Evolutionary conservation across 345 rosid species (phyloP).

Genomic region (Rhizophora mangle): DNA sequence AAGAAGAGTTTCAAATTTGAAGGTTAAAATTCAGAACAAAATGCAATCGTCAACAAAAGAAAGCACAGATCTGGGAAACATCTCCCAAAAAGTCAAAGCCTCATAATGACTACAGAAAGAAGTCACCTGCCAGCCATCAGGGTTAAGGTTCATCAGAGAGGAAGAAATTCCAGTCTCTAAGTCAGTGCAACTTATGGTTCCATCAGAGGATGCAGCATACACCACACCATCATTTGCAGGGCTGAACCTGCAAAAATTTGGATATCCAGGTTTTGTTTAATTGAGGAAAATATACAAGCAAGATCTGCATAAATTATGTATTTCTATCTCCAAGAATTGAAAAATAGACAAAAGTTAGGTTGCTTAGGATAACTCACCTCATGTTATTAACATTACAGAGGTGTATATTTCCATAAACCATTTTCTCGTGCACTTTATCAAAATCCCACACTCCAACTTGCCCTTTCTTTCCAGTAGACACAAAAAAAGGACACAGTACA

Average conservation of each 20-base stretch:
- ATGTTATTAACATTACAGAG: constrained; percentile 79
- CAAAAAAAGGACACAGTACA: not conserved
- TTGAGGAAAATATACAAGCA: not conserved
- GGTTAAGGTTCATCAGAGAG: constrained; percentile 81
- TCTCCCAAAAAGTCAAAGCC: not conserved
- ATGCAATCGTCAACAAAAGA: too few relatives aligned
- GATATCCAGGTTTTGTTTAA: not conserved
- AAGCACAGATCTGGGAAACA: not conserved
- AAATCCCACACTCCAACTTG: constrained; percentile 98
- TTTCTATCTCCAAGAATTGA: not conserved
- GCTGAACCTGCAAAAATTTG: constrained; percentile 50
- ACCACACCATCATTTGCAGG: constrained; percentile 74
- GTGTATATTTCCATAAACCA: constrained; percentile 79
- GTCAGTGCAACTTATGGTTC: constrained; percentile 87
- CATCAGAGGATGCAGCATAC: constrained; percentile 91
- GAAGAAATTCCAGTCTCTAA: constrained; percentile 83
- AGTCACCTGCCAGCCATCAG: constrained; percentile 89
- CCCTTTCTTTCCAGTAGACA: constrained; percentile 63
- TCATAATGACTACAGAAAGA: not conserved
- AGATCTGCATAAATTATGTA: not conserved
- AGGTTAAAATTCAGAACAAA: too few relatives aligned
- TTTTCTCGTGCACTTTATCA: constrained; percentile 78
- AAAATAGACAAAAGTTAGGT: not conserved
- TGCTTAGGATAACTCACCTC: constrained; percentile 40
- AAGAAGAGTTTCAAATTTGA: too few relatives aligned